These are phyloP conservation scores for Metarhizium album DNA, from an alignment of 2,329 filamentous ascomycete species.

Conservation along the genomic window DNA sequence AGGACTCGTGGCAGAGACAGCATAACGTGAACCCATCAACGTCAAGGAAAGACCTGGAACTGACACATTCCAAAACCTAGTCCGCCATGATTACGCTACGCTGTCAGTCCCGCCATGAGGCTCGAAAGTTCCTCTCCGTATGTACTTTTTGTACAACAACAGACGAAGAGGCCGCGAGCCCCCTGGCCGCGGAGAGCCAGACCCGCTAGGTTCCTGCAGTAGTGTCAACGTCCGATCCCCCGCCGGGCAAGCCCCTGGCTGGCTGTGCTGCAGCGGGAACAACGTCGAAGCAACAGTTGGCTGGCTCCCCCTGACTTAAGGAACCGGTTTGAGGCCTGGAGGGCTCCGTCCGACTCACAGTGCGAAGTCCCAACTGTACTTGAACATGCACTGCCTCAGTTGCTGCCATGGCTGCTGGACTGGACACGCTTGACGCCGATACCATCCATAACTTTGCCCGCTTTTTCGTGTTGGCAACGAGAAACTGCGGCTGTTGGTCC, in stretches of 20 bases:
- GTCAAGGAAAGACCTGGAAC: background rate
- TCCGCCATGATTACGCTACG: background rate
- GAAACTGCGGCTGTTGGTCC: too few relatives aligned
- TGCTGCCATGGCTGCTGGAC: too few relatives aligned
- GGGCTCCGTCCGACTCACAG: background rate
- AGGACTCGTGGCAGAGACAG: background rate
- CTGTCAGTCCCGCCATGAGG: background rate
- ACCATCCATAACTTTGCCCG: too few relatives aligned
- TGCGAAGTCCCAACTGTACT: background rate
- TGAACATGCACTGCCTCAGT: background rate
- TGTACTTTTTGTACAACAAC: background rate
- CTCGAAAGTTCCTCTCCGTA: too few relatives aligned
- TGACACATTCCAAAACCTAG: background rate
- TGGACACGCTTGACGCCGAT: too few relatives aligned
- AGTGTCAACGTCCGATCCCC: conserved; percentile 1
- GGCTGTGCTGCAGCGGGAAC: too few relatives aligned
- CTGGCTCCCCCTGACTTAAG: background rate
- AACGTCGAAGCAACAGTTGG: too few relatives aligned
- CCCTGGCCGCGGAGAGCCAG: background rate
- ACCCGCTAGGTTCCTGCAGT: conserved; percentile 10
- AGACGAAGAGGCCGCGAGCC: background rate
- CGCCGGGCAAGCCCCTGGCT: background rate
- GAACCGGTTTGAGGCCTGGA: background rate
- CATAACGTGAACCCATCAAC: background rate
- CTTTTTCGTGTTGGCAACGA: too few relatives aligned